phyloP scores from a whole-genome alignment of 2,329 filamentous ascomycete genomes.

The Graphiopsis chlorocephala region DNA sequence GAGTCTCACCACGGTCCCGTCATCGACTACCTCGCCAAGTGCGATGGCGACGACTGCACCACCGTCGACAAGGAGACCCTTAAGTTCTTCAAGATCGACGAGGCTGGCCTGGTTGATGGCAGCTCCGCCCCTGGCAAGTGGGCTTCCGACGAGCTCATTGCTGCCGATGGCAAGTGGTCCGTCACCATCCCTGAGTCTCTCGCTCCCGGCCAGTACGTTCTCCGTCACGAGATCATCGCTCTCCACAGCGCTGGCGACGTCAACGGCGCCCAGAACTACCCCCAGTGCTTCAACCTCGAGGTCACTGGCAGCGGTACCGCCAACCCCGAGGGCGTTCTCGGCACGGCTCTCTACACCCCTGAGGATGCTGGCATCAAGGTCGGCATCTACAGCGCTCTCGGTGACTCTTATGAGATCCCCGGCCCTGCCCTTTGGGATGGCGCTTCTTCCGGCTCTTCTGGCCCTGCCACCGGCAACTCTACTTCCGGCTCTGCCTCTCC shows the following conservation, averaged over 20 bases:
- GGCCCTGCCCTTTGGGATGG: slow-evolving; percentile 15
- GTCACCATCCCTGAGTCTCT: slow-evolving; percentile 55
- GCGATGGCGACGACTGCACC: slow-evolving; percentile 52
- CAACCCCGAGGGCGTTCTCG: slow-evolving; percentile 47
- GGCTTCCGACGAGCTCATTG: slow-evolving; percentile 55
- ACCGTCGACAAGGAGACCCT: slow-evolving; percentile 53
- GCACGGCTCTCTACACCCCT: slow-evolving; percentile 54
- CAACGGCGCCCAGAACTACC: slow-evolving; percentile 48
- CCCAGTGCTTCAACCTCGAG: slow-evolving; percentile 57
- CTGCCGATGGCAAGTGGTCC: slow-evolving; percentile 21
- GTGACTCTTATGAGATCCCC: slow-evolving; percentile 12
- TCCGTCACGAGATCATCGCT: slow-evolving; percentile 60
- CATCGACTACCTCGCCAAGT: slow-evolving; percentile 63
- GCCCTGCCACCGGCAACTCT: not conserved
- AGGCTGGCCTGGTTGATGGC: slow-evolving; percentile 51
- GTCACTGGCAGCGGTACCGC: slow-evolving; percentile 55
- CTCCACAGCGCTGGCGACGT: slow-evolving; percentile 52
- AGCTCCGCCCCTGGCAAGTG: slow-evolving; percentile 48
- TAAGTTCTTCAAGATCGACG: slow-evolving; percentile 64
- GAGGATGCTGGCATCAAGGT: slow-evolving; percentile 12
- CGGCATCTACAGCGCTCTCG: slow-evolving; percentile 8
- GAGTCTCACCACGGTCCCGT: slow-evolving; percentile 62
- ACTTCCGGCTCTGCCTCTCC: not conserved
- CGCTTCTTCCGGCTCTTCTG: slow-evolving; percentile 9
- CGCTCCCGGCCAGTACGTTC: slow-evolving; percentile 58